Evolutionary conservation across 2,329 filamentous ascomycete species (phyloP).

Genomic region (Alternaria solani): DNA sequence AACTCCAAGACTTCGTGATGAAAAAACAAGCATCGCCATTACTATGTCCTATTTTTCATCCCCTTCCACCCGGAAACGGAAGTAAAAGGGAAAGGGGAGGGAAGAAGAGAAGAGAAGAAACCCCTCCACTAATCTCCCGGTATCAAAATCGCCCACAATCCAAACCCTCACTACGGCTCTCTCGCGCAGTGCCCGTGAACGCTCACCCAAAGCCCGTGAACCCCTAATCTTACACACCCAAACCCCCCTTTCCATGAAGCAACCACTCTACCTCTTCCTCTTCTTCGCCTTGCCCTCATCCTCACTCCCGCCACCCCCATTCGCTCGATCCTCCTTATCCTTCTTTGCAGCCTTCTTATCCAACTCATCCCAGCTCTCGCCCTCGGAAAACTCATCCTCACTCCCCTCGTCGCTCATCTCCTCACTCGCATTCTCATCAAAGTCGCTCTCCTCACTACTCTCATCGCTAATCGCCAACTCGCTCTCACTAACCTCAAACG

Average conservation of each 20-base stretch:
- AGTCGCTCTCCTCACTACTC: slow-evolving; percentile 87
- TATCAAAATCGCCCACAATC: no score
- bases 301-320: slow-evolving; percentile 63
- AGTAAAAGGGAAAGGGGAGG: no score
- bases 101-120: no score
- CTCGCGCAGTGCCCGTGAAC: no score
- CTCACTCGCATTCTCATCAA: slow-evolving; percentile 85
- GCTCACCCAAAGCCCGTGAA: no score
- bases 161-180: no score
- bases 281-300: slow-evolving; percentile 71
- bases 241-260: no score
- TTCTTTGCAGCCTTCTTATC: slow-evolving; percentile 82
- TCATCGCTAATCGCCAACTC: slow-evolving; percentile 78
- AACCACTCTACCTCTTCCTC: slow-evolving; percentile 56
- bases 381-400: slow-evolving; percentile 63
- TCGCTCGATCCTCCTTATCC: slow-evolving; percentile 63
- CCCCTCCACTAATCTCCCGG: no score
- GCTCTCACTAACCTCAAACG: slow-evolving; percentile 88
- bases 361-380: slow-evolving; percentile 93
- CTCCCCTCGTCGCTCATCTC: slow-evolving; percentile 74
- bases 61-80: no score
- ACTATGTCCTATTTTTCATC: no score
- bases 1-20: background rate
- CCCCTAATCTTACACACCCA: no score
- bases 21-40: no score